These are phyloP conservation scores for Citrus sp. DNA, from an alignment of 345 rosid species.

Conservation along the genomic window DNA sequence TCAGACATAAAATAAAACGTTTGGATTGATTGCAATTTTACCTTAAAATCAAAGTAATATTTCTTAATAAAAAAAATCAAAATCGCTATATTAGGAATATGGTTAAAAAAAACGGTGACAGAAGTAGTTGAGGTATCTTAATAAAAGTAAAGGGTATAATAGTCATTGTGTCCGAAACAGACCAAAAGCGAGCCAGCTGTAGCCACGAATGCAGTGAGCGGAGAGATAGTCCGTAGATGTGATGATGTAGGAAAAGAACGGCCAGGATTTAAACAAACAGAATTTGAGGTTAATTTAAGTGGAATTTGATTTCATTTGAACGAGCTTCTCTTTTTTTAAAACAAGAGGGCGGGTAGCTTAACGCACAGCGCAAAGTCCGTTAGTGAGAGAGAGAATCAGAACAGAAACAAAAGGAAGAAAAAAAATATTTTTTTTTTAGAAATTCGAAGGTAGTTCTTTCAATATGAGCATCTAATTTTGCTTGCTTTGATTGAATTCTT, in stretches of 20 bases:
- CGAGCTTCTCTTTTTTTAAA: constrained; percentile 28
- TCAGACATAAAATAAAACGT: not conserved
- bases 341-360: constrained; percentile 39
- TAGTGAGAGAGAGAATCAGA: not conserved
- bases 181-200: constrained; percentile 45
- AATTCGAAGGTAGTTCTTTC: not conserved
- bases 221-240: constrained; percentile 20
- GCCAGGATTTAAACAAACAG: constrained; percentile 23
- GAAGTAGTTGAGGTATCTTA: no score
- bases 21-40: not conserved
- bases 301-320: constrained; percentile 35
- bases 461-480: not conserved
- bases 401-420: not conserved
- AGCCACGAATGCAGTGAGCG: constrained; percentile 19
- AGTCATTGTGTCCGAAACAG: not conserved
- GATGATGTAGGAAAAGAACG: constrained; percentile 20
- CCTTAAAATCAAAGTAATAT: not conserved
- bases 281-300: constrained; percentile 36
- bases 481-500: not conserved
- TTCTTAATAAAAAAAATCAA: not conserved
- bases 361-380: not conserved
- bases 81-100: not conserved
- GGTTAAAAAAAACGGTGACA: not conserved
- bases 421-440: not conserved
- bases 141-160: constrained; percentile 1